A percentile compares a stretch with the other conserved stretches of the same genome.
These are phyloP conservation scores for Lodderomyces jiufengensis DNA, from an alignment of 1,139 yeast genomes.

Conservation along the genomic window DNA sequence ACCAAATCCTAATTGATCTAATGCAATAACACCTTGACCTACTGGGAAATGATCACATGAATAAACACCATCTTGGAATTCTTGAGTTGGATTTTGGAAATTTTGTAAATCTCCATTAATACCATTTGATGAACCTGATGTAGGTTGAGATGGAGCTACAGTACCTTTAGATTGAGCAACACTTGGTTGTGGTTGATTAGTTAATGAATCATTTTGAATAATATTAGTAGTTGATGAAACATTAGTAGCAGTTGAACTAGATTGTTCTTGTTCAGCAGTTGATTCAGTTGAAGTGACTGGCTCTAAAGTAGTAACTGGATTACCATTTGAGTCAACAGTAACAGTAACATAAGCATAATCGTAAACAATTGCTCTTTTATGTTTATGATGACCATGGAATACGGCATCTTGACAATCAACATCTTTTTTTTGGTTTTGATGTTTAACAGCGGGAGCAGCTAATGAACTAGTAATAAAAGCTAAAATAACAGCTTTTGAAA, in stretches of 20 bases:
- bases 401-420: constrained; percentile 38
- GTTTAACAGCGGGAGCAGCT: constrained; percentile 45
- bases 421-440: constrained; percentile 9
- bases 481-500: constrained; percentile 26
- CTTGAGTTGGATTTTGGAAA: constrained; percentile 49
- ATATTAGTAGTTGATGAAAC: constrained; percentile 12
- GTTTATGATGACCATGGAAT: constrained; percentile 41
- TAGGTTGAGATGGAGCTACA: constrained; percentile 8
- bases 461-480: constrained; percentile 39
- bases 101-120: constrained; percentile 54
- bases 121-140: constrained; percentile 25
- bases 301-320: constrained; percentile 18
- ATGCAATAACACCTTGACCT: constrained; percentile 85
- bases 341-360: constrained; percentile 43
- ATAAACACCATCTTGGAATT: constrained; percentile 78
- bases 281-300: constrained; percentile 13
- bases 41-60: constrained; percentile 79
- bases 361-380: constrained; percentile 39
- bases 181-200: constrained; percentile 31
- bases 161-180: constrained; percentile 2
- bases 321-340: constrained; percentile 38
- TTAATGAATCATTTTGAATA: constrained; percentile 52
- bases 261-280: constrained; percentile 9
- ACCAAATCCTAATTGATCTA: constrained; percentile 52
- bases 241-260: constrained; percentile 11